Base-by-base conservation (phyloP, 2,329 filamentous ascomycete species). In the Thielaviopsis musarum region DNA sequence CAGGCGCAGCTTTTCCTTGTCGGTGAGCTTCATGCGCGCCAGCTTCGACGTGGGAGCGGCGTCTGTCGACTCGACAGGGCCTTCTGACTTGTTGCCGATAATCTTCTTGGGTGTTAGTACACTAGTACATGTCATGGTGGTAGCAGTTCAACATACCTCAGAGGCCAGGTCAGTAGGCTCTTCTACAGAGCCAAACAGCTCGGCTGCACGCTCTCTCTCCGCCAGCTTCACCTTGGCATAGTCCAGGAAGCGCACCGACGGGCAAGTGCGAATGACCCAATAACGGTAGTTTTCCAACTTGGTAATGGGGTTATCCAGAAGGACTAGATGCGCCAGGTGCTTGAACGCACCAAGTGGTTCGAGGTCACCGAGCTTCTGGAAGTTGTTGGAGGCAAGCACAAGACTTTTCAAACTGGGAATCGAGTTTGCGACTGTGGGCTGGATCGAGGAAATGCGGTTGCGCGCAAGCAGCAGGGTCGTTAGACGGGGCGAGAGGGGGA, bases 231-330 rank as follows among this genome's bases (percentile, higher is more conserved):
- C 90, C 72, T 95, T 95, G 66, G 83, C 79, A 70, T 89, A 96
- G 72, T 98, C 93, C 55, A 98, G 78, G 72, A 95, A 97, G 52
- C 91, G 84, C 52, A 98, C 83, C 4, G 78, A 79, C 0, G 89
- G 90, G 69, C 87, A 88, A 63, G 85, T 82, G 86, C 88, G 96
- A 62, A 98, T 80, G 28, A 95, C 75, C 85, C 88, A 98, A 70
- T 86, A 85, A 58, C 93, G 85, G 74, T 97, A 98, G 72, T 96
- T 76, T 89, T 96, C 66, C 57, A 58, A 15, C 75, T 86, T 87
- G 24, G 87, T 83, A 7, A 97, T 87, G 0, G 93, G 91, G 70
- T 97, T 97, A 63, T 94, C 91, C 59, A 86, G 70, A 69, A 97
- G 70, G 48, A 87, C 83, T 66, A 98, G 70, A 72, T 95, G 89